Evolutionary conservation across 768 basidiomycete species (phyloP).

Genomic region (Naganishia randhawae): DNA sequence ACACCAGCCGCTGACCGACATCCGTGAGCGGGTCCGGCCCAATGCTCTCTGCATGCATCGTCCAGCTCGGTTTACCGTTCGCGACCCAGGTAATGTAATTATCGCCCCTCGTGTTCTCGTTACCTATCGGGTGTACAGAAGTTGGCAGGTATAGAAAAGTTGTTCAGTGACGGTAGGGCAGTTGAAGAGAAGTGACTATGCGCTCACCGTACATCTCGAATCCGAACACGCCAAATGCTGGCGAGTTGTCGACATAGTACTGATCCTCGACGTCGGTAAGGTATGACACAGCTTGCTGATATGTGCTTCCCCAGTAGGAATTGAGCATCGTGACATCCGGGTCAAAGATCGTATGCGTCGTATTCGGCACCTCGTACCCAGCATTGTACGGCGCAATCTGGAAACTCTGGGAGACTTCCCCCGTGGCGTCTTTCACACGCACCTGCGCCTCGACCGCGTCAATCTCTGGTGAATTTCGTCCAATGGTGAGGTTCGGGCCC

Average conservation of each 20-base stretch:
- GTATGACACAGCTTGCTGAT: slow-evolving; percentile 59
- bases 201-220: no score
- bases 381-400: slow-evolving; percentile 67
- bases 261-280: slow-evolving; percentile 51
- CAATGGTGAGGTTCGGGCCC: slow-evolving; percentile 64
- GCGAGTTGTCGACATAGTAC: slow-evolving; percentile 37
- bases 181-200: no score
- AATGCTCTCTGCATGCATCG: slow-evolving; percentile 63
- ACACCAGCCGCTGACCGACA: slow-evolving; percentile 66
- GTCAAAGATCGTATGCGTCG: slow-evolving; percentile 54
- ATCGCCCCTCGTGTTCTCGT: slow-evolving; percentile 38
- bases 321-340: slow-evolving; percentile 51
- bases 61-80: slow-evolving; percentile 50
- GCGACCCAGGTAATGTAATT: slow-evolving; percentile 49
- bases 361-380: slow-evolving; percentile 57
- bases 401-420: slow-evolving; percentile 64
- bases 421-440: slow-evolving; percentile 59
- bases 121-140: no score
- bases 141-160: no score
- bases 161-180: no score
- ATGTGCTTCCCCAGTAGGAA: slow-evolving; percentile 50
- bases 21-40: slow-evolving; percentile 60
- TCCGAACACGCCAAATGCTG: slow-evolving; percentile 50
- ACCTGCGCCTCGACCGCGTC: slow-evolving; percentile 83
- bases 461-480: slow-evolving; percentile 86